phyloP scores from a whole-genome alignment of 2,329 filamentous ascomycete species.

The Tothia fuscella region DNA sequence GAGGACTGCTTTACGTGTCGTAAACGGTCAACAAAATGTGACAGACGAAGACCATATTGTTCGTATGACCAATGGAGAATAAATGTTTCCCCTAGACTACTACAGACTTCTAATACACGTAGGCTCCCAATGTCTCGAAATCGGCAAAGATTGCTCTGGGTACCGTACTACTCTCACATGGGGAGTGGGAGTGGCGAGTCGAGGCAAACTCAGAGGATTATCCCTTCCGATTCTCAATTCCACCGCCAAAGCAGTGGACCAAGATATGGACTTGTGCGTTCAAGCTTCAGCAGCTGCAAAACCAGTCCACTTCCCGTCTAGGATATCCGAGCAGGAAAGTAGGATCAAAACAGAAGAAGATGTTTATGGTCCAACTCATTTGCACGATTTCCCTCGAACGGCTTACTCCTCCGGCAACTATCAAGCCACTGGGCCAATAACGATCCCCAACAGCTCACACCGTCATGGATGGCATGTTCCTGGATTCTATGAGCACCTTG shows the following conservation, averaged over 20 bases:
- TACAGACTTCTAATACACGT: neutral
- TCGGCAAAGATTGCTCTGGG: conserved; percentile 84
- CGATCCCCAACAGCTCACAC: conserved; percentile 26
- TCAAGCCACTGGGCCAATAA: conserved; percentile 19
- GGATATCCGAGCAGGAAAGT: neutral
- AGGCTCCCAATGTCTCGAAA: conserved; percentile 72
- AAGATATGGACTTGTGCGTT: neutral
- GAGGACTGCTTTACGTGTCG: conserved; percentile 94
- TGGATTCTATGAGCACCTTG: conserved; percentile 27
- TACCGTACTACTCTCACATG: conserved; percentile 96
- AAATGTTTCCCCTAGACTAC: neutral
- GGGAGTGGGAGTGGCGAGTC: conserved; percentile 90
- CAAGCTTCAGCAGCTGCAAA: conserved; percentile 1
- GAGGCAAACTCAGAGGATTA: conserved; percentile 84
- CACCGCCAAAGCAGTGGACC: conserved; percentile 15
- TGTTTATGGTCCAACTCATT: neutral
- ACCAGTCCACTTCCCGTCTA: neutral
- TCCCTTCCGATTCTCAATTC: conserved; percentile 53
- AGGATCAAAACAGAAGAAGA: conserved; percentile 4
- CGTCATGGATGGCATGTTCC: conserved; percentile 27
- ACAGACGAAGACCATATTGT: conserved; percentile 85
- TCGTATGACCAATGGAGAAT: neutral
- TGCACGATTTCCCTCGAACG: conserved; percentile 18
- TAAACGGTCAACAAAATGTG: conserved; percentile 74
- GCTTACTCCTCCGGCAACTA: neutral